Evolutionary conservation across 768 basidiomycete species (phyloP), one percentile per base, ranked within the genome.

Genomic region (Suillus paluster): DNA sequence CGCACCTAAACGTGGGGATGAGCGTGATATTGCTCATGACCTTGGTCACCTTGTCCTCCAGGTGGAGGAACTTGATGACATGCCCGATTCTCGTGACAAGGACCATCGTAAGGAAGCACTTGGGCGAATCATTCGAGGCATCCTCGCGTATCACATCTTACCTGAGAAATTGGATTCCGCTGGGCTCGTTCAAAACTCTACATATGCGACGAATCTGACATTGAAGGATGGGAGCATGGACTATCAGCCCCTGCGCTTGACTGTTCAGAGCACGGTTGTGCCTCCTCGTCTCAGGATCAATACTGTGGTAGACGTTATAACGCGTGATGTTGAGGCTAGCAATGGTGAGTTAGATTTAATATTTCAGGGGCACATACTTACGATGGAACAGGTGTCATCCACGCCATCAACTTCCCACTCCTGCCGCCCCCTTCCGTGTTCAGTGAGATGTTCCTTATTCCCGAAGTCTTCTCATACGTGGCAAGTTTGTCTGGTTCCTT

Each of bases 81-180:
- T 78, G 17, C 77, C 79, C 38, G 78, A 81, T 64, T 79, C 82
- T 3, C 67, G 72, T 19, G 73, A 82, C 44, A 84, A 80, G 63
- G 77, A 85, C 64, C 78, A 76, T 46, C 77, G 79, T 60, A 86
- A 84, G 65, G 83, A 86, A 69, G 79, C 83, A 50, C 72, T 91
- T 68, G 84, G 84, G 65, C 76, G 78, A 57, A 80, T 90, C 62
- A 67, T 88, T 33, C 80, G 77, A 17, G 80, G 81, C 45, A 79
- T 89, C 34, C 72, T 88, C 21, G 77, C 80, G 23, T 90, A 87
- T 71, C 86, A 86, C 69, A 81, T 83, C 49, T 72, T 90, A 10
- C 81, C 82, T 30, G 65, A 71, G 58, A 74, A 73, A 57, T 73
- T 73, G 62, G 73, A 78, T 59, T 69, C 73, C 1, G 60, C 64